Percentiles rank a stretch among this genome's conserved stretches.
phyloP scores from a whole-genome alignment of 495 filamentous ascomycete genomes.

The Aspergillus biplanus region DNA sequence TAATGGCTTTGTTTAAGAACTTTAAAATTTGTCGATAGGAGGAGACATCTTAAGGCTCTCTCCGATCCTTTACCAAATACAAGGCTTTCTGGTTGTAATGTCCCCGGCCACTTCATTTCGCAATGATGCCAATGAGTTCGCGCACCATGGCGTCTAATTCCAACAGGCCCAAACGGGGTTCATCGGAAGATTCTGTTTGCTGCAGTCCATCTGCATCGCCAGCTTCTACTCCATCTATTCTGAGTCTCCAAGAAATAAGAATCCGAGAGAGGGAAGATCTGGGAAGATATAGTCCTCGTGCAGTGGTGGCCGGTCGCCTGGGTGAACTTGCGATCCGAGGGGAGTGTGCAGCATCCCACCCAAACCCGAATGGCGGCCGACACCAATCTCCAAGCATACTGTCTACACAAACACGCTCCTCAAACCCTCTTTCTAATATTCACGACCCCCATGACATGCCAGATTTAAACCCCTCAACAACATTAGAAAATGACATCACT shows the following conservation, averaged over 20 bases:
- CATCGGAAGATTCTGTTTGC: slow-evolving; percentile 37
- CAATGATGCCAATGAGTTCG: slow-evolving; percentile 39
- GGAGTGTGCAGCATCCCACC: slow-evolving; percentile 35
- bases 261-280: slow-evolving; percentile 41
- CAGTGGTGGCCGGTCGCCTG: slow-evolving; percentile 66
- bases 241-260: slow-evolving; percentile 40
- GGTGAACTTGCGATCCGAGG: slow-evolving; percentile 62
- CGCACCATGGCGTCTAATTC: slow-evolving; percentile 34
- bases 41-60: background rate
- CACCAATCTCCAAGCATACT: slow-evolving; percentile 17
- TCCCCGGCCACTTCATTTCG: slow-evolving; percentile 29
- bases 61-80: slow-evolving; percentile 1
- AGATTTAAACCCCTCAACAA: slow-evolving; percentile 20
- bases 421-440: slow-evolving; percentile 2
- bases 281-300: slow-evolving; percentile 60
- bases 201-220: slow-evolving; percentile 43
- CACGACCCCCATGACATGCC: slow-evolving; percentile 26
- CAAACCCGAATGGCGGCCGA: slow-evolving; percentile 26
- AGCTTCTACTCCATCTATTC: slow-evolving; percentile 37
- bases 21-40: slow-evolving; percentile 9
- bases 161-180: slow-evolving; percentile 48
- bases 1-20: slow-evolving; percentile 19
- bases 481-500: background rate
- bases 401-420: slow-evolving; percentile 23
- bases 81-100: slow-evolving; percentile 26